These are phyloP conservation scores for Plenodomus tracheiphilus DNA, from an alignment of 2,329 filamentous ascomycete genomes.

Conservation along the genomic window DNA sequence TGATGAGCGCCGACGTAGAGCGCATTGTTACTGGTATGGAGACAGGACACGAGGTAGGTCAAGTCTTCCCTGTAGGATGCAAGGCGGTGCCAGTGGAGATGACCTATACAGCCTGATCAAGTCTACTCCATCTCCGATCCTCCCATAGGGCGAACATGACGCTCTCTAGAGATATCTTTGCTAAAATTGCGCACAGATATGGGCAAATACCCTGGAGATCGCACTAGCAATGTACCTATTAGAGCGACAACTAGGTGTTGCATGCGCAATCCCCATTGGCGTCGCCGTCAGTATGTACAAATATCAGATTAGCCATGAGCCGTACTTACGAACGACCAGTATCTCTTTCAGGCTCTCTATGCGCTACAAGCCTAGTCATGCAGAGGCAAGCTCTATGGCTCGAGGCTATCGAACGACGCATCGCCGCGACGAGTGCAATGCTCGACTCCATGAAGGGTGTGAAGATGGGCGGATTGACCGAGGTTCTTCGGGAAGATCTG, in stretches of 20 bases:
- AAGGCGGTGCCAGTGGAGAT: too few species aligned
- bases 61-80: too few species aligned
- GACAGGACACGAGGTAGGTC: slow-evolving; percentile 33
- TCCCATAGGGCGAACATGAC: too few species aligned
- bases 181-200: slow-evolving; percentile 16
- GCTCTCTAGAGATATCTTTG: too few species aligned
- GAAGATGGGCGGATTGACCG: slow-evolving; percentile 49
- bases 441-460: slow-evolving; percentile 53
- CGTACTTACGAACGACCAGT: slow-evolving; percentile 8
- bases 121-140: too few species aligned
- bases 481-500: slow-evolving; percentile 33
- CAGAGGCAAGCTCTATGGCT: slow-evolving; percentile 47
- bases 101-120: too few species aligned
- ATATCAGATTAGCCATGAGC: neutral
- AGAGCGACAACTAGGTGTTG: slow-evolving; percentile 51
- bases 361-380: slow-evolving; percentile 35
- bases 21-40: slow-evolving; percentile 41
- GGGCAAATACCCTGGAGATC: slow-evolving; percentile 47
- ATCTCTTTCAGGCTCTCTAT: slow-evolving; percentile 31
- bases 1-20: slow-evolving; percentile 45
- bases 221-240: slow-evolving; percentile 54
- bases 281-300: slow-evolving; percentile 44
- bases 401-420: slow-evolving; percentile 49
- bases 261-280: slow-evolving; percentile 54
- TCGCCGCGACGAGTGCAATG: slow-evolving; percentile 47